Evolutionary conservation across 1,284 basidiomycete species (phyloP).

Genomic region (Ganoderma boninense): DNA sequence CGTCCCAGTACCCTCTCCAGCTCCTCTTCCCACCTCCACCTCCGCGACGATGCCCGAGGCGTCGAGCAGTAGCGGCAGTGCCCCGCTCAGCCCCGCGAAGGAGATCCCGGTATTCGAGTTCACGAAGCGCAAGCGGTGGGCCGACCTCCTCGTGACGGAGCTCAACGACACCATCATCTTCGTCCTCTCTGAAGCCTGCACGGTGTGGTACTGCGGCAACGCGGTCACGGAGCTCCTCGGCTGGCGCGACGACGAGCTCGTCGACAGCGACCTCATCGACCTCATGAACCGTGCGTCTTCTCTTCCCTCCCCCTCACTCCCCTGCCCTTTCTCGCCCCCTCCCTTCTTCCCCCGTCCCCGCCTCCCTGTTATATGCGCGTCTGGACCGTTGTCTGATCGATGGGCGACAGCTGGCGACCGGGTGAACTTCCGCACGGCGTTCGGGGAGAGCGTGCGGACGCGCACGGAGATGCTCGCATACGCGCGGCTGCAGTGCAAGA

Average conservation of each 20-base stretch:
- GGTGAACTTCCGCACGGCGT: slow-evolving; percentile 60
- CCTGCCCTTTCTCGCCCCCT: neutral
- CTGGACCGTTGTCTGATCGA: neutral
- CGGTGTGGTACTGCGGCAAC: slow-evolving; percentile 76
- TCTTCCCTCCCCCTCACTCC: neutral
- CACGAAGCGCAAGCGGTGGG: slow-evolving; percentile 87
- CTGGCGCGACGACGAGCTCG: slow-evolving; percentile 76
- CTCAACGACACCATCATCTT: slow-evolving; percentile 78
- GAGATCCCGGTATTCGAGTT: slow-evolving; percentile 67
- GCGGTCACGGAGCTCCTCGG: slow-evolving; percentile 77
- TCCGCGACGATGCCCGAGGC: neutral
- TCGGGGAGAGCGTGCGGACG: slow-evolving; percentile 60
- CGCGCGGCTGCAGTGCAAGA: slow-evolving; percentile 65
- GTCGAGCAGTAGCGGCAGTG: slow-evolving; percentile 3
- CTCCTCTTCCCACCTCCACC: neutral
- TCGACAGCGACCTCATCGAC: slow-evolving; percentile 71
- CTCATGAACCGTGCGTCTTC: slow-evolving; percentile 68
- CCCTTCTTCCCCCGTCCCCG: neutral
- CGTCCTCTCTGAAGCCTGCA: slow-evolving; percentile 66
- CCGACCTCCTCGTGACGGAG: slow-evolving; percentile 81
- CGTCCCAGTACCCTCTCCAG: neutral
- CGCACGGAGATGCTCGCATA: slow-evolving; percentile 64
- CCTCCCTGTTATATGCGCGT: neutral
- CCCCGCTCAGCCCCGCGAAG: slow-evolving; percentile 21
- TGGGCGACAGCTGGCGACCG: slow-evolving; percentile 66